These are phyloP conservation scores for Penstemon newberryi DNA, from an alignment of 257 asterid genomes.

Conservation along the genomic window DNA sequence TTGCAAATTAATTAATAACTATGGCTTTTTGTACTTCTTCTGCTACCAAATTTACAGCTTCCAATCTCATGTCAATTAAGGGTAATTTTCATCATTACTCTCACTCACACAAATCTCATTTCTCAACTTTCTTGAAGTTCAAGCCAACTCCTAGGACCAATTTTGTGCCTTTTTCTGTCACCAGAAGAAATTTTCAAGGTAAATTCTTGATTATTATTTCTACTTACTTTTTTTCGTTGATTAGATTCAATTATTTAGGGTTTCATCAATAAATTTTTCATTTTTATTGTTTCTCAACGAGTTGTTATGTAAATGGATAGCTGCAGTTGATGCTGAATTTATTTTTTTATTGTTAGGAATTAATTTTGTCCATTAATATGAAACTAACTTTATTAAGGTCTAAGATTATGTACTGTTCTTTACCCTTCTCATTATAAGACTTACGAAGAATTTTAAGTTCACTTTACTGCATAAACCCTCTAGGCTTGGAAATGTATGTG, in stretches of 20 bases:
- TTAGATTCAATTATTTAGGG: background rate
- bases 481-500: background rate
- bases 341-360: background rate
- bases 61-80: conserved; percentile 38
- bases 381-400: too few species aligned
- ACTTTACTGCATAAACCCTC: background rate
- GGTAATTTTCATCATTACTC: conserved; percentile 19
- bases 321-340: background rate
- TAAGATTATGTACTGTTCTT: background rate
- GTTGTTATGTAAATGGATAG: conserved; percentile 1
- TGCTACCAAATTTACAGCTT: conserved; percentile 24
- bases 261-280: conserved; percentile 7
- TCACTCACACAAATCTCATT: conserved; percentile 32
- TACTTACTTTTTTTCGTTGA: background rate
- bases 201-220: background rate
- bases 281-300: background rate
- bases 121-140: conserved; percentile 38
- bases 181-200: conserved; percentile 48
- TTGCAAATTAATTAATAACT: conserved; percentile 21
- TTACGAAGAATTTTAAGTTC: background rate
- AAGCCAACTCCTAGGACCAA: conserved; percentile 39
- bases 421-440: background rate
- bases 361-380: background rate
- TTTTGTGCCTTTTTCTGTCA: conserved; percentile 41
- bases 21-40: conserved; percentile 43